Conservation (phyloP, 2,329 filamentous ascomycete species). For the Fusarium sp. region DNA sequence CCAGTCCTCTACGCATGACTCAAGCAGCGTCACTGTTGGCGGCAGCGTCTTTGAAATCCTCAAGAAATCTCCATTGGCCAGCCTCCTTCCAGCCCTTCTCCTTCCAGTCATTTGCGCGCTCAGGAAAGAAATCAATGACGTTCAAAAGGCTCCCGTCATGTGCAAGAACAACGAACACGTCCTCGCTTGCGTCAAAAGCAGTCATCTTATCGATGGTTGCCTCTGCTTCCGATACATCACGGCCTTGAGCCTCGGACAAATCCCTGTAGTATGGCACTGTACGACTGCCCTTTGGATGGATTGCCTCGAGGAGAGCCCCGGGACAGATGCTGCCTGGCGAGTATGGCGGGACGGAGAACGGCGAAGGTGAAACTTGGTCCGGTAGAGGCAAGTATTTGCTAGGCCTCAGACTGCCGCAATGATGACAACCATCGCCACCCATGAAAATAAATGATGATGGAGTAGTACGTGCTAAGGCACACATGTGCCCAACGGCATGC, state of each 20-base stretch:
- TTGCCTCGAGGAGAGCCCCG: neutral
- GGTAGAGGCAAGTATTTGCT: neutral
- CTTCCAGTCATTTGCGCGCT: neutral
- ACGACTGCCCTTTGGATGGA: neutral
- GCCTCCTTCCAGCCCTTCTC: neutral
- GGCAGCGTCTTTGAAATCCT: neutral
- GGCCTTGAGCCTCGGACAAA: neutral
- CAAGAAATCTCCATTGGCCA: neutral
- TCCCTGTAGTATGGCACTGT: neutral
- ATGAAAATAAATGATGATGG: constrained; percentile 3
- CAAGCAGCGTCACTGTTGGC: neutral
- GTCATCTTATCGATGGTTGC: neutral
- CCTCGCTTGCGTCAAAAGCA: neutral
- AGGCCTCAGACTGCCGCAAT: neutral
- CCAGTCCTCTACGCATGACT: neutral
- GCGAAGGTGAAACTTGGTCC: neutral
- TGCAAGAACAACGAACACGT: neutral
- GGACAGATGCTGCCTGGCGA: neutral
- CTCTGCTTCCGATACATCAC: neutral
- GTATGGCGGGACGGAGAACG: neutral
- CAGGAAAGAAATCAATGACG: neutral
- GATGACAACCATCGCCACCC: constrained; percentile 1
- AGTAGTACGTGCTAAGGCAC: constrained; percentile 4
- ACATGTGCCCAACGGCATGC: constrained; percentile 8
- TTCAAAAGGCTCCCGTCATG: constrained; percentile 1